Conservation (phyloP, 768 basidiomycete genomes). For the Panaeolus cyanescens region DNA sequence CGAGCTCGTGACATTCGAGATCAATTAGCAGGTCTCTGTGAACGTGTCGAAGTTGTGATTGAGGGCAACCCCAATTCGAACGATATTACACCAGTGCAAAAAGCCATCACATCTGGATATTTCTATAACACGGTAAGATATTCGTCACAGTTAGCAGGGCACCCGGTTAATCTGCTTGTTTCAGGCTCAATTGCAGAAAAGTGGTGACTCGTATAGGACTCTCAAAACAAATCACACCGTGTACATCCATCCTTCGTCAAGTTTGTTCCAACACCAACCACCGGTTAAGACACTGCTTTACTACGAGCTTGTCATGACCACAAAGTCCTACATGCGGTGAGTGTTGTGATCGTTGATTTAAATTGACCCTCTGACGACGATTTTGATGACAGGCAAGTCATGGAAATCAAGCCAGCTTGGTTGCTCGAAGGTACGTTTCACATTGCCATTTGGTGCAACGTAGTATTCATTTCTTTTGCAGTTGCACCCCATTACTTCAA, state of each 20-base stretch:
- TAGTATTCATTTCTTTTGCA: slow-evolving; percentile 27
- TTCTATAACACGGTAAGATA: slow-evolving; percentile 87
- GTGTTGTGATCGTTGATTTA: slow-evolving; percentile 17
- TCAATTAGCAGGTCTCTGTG: slow-evolving; percentile 93
- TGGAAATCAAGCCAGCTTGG: slow-evolving; percentile 98
- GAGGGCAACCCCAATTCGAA: slow-evolving; percentile 87
- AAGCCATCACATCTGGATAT: slow-evolving; percentile 93
- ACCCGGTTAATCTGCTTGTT: background rate
- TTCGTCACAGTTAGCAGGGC: background rate
- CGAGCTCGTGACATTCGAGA: slow-evolving; percentile 96
- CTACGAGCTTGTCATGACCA: slow-evolving; percentile 97
- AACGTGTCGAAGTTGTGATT: slow-evolving; percentile 94
- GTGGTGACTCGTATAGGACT: slow-evolving; percentile 96
- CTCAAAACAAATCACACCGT: slow-evolving; percentile 96
- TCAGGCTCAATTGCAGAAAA: slow-evolving; percentile 90
- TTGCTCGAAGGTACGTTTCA: slow-evolving; percentile 74
- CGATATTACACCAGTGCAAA: slow-evolving; percentile 92
- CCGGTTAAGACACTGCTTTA: slow-evolving; percentile 90
- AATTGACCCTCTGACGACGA: background rate
- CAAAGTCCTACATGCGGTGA: slow-evolving; percentile 92
- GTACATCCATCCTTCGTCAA: slow-evolving; percentile 94
- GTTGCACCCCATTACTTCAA: slow-evolving; percentile 99
- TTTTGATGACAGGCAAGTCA: slow-evolving; percentile 67
- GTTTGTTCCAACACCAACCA: slow-evolving; percentile 93
- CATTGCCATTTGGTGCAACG: slow-evolving; percentile 1